Percentiles rank a stretch among this genome's conserved stretches.
Evolutionary conservation across 495 filamentous ascomycete genomes (phyloP).

Genomic region (Tuber brumale): DNA sequence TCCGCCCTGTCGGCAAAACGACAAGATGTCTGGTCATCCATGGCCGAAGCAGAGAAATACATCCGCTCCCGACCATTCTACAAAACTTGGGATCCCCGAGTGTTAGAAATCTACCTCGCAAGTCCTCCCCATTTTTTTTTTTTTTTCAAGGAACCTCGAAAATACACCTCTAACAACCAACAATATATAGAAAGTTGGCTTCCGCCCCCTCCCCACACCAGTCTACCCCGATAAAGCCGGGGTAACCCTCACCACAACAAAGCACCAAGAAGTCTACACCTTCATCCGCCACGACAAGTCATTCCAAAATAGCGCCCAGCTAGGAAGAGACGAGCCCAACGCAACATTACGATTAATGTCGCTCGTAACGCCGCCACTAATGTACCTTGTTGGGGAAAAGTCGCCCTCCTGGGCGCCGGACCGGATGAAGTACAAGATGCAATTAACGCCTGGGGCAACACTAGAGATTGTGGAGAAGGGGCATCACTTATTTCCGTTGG

Average conservation of each 20-base stretch:
- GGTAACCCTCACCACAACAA: conserved; percentile 56
- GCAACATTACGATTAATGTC: conserved; percentile 59
- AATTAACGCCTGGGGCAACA: conserved; percentile 57
- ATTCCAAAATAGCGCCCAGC: conserved; percentile 54
- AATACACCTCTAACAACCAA: neutral
- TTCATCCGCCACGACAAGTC: conserved; percentile 46
- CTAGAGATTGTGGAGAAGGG: conserved; percentile 58
- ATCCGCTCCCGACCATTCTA: conserved; percentile 63
- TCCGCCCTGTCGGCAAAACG: conserved; percentile 56
- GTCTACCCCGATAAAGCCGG: conserved; percentile 48
- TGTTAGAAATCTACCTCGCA: conserved; percentile 57
- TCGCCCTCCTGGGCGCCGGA: conserved; percentile 57
- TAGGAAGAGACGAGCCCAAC: conserved; percentile 51
- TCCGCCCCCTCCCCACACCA: conserved; percentile 57
- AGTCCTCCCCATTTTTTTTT: neutral
- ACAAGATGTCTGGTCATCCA: conserved; percentile 65
- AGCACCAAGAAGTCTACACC: conserved; percentile 57
- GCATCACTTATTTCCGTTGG: conserved; percentile 83
- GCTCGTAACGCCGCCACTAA: conserved; percentile 64
- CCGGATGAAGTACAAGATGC: conserved; percentile 52
- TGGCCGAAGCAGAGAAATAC: conserved; percentile 54
- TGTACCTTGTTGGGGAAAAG: conserved; percentile 71
- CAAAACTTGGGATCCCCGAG: conserved; percentile 63
- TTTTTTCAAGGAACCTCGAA: neutral
- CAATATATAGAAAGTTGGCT: conserved; percentile 48